Evolutionary conservation across 78 protist species (phyloP).

Genomic region (Speleostelium caveatum): DNA sequence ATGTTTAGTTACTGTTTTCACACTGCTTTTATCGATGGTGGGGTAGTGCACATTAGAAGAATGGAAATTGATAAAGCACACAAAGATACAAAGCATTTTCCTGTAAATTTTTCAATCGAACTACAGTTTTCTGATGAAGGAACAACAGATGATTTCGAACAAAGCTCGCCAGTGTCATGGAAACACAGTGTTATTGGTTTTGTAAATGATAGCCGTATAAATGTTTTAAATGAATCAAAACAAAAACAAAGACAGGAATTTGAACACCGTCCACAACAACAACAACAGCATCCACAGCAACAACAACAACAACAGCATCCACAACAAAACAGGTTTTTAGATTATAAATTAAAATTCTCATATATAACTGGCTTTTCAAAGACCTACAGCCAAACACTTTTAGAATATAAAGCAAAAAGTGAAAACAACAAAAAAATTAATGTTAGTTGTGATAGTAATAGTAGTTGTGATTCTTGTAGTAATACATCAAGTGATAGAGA

Average conservation of each 20-base stretch:
- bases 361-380: too few relatives aligned
- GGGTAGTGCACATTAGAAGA: constrained; percentile 29
- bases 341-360: neutral
- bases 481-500: neutral
- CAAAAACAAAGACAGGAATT: neutral
- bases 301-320: constrained; percentile 20
- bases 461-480: neutral
- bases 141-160: neutral
- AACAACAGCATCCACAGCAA: neutral
- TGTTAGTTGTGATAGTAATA: neutral
- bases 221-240: neutral
- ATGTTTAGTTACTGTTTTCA: constrained; percentile 91
- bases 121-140: constrained; percentile 41
- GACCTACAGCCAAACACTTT: too few relatives aligned
- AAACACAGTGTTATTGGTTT: neutral
- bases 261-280: neutral
- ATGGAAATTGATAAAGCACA: constrained; percentile 87
- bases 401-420: neutral
- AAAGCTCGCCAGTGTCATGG: neutral
- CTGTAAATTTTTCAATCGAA: constrained; percentile 48
- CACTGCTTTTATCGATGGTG: constrained; percentile 82
- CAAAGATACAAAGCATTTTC: constrained; percentile 85
- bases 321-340: neutral
- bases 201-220: neutral
- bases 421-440: constrained; percentile 3